These are phyloP conservation scores for Carex arenaria DNA, from an alignment of 202 grass and related monocot genomes.

Conservation along the genomic window DNA sequence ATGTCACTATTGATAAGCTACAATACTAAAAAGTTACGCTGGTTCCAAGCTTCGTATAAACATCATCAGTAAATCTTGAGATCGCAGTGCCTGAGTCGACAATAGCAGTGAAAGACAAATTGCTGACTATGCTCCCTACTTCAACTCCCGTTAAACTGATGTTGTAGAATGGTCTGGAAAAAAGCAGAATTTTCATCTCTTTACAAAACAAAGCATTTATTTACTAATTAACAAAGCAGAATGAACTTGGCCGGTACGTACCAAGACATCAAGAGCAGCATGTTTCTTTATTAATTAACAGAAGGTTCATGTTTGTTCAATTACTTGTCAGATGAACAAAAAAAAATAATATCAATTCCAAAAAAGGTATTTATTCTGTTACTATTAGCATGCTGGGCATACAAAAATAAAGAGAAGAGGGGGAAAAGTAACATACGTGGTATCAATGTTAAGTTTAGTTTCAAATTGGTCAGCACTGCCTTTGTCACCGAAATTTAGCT, in stretches of 20 bases:
- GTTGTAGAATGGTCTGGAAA: constrained; percentile 17
- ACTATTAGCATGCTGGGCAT: not conserved
- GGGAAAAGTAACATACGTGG: not conserved
- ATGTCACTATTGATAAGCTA: not conserved
- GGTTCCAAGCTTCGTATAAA: not conserved
- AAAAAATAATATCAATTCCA: not conserved
- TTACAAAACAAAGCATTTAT: not conserved
- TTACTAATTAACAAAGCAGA: not conserved
- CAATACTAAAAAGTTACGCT: constrained; percentile 11
- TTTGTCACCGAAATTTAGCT: constrained; percentile 37
- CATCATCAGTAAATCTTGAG: constrained; percentile 8
- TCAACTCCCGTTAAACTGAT: constrained; percentile 19
- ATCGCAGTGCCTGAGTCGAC: constrained; percentile 25
- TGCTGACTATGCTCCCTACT: constrained; percentile 8
- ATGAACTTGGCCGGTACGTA: not conserved
- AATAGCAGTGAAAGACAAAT: constrained; percentile 9
- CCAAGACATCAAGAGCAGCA: not conserved
- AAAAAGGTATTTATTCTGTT: not conserved
- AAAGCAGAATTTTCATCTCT: not conserved
- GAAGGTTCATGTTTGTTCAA: not conserved
- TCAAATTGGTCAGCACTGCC: constrained; percentile 27
- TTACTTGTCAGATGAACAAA: not conserved
- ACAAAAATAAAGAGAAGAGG: not conserved
- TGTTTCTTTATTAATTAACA: not conserved
- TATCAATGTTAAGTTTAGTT: constrained; percentile 19